Evolutionary conservation across 305 asterid genomes (phyloP), one percentile per base, ranked within the genome.

Genomic region (Solanum aculeatissimum): DNA sequence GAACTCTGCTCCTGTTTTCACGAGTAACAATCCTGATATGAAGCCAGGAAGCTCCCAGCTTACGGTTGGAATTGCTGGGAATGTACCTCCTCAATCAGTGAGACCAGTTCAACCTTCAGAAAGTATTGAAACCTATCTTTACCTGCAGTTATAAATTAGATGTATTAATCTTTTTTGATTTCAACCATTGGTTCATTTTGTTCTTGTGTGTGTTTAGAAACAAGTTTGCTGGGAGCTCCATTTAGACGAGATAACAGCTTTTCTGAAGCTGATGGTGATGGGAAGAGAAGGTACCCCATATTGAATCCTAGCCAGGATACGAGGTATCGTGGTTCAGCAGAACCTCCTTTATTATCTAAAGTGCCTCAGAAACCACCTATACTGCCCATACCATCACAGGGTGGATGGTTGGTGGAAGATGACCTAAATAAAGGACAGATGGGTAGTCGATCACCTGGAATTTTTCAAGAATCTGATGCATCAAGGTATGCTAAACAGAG

Each of bases 221-320:
- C 98, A 84, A 93, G 96, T 87, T 87, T 94, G 87, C 97, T 91
- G 84, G 98, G 98, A 79, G 96, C 91, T 88, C 97, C 95, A 85
- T 90, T 90, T 83, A 92, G 94, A 83, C 91, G 93, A 86, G 99
- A 94, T 77, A 86, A 70, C 88, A 90, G 74, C 83, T 71, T 85
- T 62, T 85, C 87, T 23, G 92, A 90, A 65, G 87, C 85, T 84
- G 89, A 87, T 81, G 84, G 81, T 88, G 89, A 85, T 90, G 72
- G 84, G 84, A 88, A 84, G 85, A 87, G 85, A 82, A 85, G 87
- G 85, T 80, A 83, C 40, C 65, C 87, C 47, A 49, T 83, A 49
- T 49, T 85, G 86, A 86, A 83, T 74, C 87, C 83, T 81, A 86
- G 85, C 70, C 90, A 85, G 85, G 92, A 88, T 85, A 83, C 32